Evolutionary conservation across 2,329 filamentous ascomycete genomes (phyloP).

Genomic region (Colletotrichum camelliae): DNA sequence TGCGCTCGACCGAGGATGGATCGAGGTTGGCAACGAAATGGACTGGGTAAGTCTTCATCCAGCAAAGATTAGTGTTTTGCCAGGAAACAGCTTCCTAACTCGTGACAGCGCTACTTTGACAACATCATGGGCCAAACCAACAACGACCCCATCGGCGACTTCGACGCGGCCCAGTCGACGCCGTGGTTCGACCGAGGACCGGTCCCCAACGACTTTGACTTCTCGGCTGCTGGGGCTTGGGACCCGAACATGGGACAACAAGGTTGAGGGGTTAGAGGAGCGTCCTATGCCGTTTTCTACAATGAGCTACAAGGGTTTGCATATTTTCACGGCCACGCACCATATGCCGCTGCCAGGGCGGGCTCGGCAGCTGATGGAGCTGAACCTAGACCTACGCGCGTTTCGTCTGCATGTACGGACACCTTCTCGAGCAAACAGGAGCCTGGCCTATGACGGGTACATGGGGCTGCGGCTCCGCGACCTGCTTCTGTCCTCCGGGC

Average conservation of each 20-base stretch:
- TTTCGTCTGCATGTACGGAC: background rate
- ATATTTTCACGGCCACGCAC: background rate
- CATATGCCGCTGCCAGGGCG: slow-evolving; percentile 4
- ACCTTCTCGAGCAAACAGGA: background rate
- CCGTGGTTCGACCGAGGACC: slow-evolving; percentile 8
- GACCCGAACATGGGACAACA: background rate
- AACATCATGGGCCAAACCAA: slow-evolving; percentile 15
- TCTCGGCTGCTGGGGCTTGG: slow-evolving; percentile 6
- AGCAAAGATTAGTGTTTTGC: background rate
- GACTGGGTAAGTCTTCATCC: slow-evolving; percentile 40
- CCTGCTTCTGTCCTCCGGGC: background rate
- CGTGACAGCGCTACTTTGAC: slow-evolving; percentile 19
- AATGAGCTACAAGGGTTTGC: background rate
- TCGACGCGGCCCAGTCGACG: background rate
- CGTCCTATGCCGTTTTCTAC: background rate
- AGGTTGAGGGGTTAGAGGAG: background rate
- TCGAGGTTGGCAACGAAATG: slow-evolving; percentile 35
- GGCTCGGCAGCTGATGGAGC: slow-evolving; percentile 12
- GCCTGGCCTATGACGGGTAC: background rate
- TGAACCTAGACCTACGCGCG: background rate
- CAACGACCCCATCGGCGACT: slow-evolving; percentile 5
- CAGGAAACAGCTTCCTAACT: background rate
- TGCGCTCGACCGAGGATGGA: slow-evolving; percentile 41
- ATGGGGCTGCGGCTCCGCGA: slow-evolving; percentile 8
- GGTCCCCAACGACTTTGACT: slow-evolving; percentile 1